phyloP scores from a whole-genome alignment of 495 filamentous ascomycete genomes.

The Tuber indicum region DNA sequence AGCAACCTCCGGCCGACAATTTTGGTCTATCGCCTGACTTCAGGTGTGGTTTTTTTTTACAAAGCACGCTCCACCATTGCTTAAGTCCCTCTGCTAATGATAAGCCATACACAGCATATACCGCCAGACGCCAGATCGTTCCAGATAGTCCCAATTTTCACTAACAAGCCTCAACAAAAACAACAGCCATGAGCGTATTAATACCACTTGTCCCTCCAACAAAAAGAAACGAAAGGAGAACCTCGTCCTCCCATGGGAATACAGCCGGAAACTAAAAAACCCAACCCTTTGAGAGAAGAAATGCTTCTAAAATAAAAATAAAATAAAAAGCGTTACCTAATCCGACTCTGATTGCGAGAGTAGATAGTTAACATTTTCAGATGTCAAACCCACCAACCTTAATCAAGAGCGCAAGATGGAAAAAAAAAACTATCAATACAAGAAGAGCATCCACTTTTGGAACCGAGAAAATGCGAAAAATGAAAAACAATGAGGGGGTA shows the following conservation, averaged over 20 bases:
- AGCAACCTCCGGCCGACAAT: not conserved
- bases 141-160: conserved; percentile 1
- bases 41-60: not conserved
- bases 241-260: not conserved
- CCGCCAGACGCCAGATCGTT: not conserved
- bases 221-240: not conserved
- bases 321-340: not conserved
- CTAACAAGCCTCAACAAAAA: not conserved
- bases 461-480: not conserved
- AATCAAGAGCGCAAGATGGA: not conserved
- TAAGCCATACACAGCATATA: not conserved
- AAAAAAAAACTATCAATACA: not conserved
- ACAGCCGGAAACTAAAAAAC: not conserved
- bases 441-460: not conserved
- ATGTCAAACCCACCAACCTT: conserved; percentile 4
- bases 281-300: not conserved
- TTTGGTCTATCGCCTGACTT: not conserved
- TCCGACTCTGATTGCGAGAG: not conserved
- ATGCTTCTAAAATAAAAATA: not conserved
- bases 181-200: not conserved
- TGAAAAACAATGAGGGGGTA: not conserved
- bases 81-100: not conserved
- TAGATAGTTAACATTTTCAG: conserved; percentile 5
- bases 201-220: conserved; percentile 5
- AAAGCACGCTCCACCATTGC: not conserved